These are phyloP conservation scores for Mortierella sp. DNA, from an alignment of 371 early-diverging fungal genomes.

Conservation along the genomic window DNA sequence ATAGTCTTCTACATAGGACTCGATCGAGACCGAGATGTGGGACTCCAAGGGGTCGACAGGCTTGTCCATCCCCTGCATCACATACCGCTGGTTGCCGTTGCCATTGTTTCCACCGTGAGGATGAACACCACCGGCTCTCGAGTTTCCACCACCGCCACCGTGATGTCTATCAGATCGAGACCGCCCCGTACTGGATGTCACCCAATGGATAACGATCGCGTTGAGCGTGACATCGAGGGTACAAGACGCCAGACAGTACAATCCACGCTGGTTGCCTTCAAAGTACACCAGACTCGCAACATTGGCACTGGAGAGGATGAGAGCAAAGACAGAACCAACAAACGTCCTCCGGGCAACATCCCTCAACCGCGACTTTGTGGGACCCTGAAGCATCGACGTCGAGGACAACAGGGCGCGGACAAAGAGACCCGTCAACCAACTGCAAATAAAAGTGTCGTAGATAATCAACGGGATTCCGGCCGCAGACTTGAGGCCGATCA, in stretches of 20 bases:
- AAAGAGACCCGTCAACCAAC: constrained; percentile 63
- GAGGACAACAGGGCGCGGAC: constrained; percentile 59
- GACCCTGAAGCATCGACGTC: constrained; percentile 51
- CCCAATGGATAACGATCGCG: constrained; percentile 70
- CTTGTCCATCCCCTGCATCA: constrained; percentile 28
- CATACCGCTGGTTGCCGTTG: constrained; percentile 7
- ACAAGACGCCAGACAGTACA: constrained; percentile 68
- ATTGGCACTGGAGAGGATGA: constrained; percentile 66
- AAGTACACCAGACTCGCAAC: constrained; percentile 60
- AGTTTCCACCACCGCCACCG: background rate
- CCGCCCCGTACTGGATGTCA: constrained; percentile 31
- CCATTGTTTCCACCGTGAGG: background rate
- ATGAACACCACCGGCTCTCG: background rate
- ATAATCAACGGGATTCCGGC: constrained; percentile 63
- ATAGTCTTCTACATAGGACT: constrained; percentile 46
- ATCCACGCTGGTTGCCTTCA: constrained; percentile 64
- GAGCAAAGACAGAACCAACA: constrained; percentile 63
- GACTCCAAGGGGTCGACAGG: constrained; percentile 23
- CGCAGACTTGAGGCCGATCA: constrained; percentile 61
- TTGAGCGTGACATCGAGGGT: constrained; percentile 71
- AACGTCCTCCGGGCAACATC: constrained; percentile 65
- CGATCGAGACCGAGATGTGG: constrained; percentile 46
- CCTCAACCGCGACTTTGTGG: constrained; percentile 60
- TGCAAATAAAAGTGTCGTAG: constrained; percentile 60
- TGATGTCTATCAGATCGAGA: background rate